phyloP scores from a whole-genome alignment of 495 filamentous ascomycete genomes.

The Trichoderma orchidacearum region DNA sequence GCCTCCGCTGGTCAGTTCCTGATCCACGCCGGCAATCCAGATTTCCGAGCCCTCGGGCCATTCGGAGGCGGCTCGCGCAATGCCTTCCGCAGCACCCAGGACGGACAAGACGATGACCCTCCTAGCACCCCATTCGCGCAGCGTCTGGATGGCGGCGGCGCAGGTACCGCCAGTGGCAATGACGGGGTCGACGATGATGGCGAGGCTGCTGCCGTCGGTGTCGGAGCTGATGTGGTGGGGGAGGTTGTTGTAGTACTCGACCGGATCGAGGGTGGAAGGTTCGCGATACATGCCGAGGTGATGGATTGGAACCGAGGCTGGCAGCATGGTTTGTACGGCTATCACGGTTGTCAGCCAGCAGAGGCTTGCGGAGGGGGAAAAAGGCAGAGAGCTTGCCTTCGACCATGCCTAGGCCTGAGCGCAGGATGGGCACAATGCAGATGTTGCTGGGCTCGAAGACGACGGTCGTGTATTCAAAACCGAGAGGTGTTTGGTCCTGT shows the following conservation, averaged over 20 bases:
- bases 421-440: conserved; percentile 80
- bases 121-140: conserved; percentile 81
- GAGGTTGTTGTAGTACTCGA: conserved; percentile 98
- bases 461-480: conserved; percentile 50
- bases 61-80: conserved; percentile 53
- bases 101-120: conserved; percentile 69
- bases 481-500: conserved; percentile 63
- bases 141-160: conserved; percentile 75
- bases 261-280: conserved; percentile 66
- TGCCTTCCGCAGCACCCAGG: conserved; percentile 52
- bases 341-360: neutral
- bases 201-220: conserved; percentile 39
- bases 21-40: conserved; percentile 72
- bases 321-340: conserved; percentile 77
- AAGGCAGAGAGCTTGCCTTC: conserved; percentile 38
- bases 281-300: conserved; percentile 92
- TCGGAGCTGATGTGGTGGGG: conserved; percentile 43
- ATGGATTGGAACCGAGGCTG: conserved; percentile 67
- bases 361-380: neutral
- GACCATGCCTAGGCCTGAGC: conserved; percentile 82
- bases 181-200: conserved; percentile 80
- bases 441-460: conserved; percentile 46
- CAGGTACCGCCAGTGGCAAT: conserved; percentile 89
- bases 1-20: conserved; percentile 52
- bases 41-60: conserved; percentile 67